Percentiles rank a stretch among this genome's conserved stretches.
phyloP scores from a whole-genome alignment of 2,329 filamentous ascomycete species.

The Aquanectria penicillioides region DNA sequence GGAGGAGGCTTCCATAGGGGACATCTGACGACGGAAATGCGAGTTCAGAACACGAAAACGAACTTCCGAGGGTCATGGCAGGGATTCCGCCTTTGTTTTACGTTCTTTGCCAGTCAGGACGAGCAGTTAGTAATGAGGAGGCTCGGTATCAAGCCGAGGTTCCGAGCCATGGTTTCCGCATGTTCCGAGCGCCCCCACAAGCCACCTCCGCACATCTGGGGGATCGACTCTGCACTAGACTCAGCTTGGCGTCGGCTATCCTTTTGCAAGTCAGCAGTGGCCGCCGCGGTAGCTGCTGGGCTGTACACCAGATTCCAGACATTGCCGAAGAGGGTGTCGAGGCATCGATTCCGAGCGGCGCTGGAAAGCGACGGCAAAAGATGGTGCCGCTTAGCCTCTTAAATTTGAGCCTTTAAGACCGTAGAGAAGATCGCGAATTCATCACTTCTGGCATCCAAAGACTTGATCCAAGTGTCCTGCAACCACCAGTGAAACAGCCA shows the following conservation, averaged over 20 bases:
- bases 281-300: too few species aligned
- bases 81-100: constrained; percentile 20
- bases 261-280: background rate
- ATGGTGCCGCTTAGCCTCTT: background rate
- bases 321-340: constrained; percentile 4
- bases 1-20: constrained; percentile 13
- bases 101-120: constrained; percentile 8
- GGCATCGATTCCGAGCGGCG: constrained; percentile 10
- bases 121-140: constrained; percentile 9
- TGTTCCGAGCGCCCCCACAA: constrained; percentile 18
- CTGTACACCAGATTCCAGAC: background rate
- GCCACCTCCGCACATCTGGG: constrained; percentile 17
- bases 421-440: background rate
- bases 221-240: constrained; percentile 4
- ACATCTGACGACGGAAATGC: constrained; percentile 11
- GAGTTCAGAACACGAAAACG: constrained; percentile 7
- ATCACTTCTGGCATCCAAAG: background rate
- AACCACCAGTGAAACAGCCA: constrained; percentile 15
- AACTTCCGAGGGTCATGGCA: constrained; percentile 14
- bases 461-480: background rate
- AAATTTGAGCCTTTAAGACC: background rate
- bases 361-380: background rate
- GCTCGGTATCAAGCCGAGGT: constrained; percentile 32
- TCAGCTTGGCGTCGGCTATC: background rate
- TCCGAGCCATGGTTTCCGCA: constrained; percentile 22